phyloP scores from a whole-genome alignment of 306 rosid species.

The Rubus parviflorus region DNA sequence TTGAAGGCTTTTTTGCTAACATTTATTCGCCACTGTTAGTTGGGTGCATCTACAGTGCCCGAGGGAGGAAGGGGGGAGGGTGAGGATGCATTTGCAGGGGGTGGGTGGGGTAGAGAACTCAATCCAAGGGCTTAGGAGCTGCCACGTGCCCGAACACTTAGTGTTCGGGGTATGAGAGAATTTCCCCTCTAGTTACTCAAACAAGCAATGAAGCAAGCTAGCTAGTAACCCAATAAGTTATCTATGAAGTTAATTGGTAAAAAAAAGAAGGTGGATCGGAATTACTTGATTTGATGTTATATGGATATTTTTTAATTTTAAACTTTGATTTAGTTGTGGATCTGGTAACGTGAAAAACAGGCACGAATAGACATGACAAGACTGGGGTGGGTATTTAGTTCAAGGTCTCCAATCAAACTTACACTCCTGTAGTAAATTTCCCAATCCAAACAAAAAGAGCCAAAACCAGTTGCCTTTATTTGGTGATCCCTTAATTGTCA shows the following conservation, averaged over 20 bases:
- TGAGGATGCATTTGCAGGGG: no score
- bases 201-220: no score
- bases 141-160: no score
- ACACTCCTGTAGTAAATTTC: neutral
- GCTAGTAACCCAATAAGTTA: no score
- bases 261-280: neutral
- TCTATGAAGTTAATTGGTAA: neutral
- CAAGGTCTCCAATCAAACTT: neutral
- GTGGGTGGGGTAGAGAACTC: no score
- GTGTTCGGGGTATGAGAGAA: no score
- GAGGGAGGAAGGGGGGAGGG: no score
- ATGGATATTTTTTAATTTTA: neutral
- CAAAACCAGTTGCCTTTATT: neutral
- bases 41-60: no score
- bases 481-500: conserved; percentile 3
- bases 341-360: neutral
- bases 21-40: no score
- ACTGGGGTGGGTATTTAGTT: neutral
- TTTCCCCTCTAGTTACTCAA: no score
- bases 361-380: conserved; percentile 14
- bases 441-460: conserved; percentile 7
- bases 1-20: neutral
- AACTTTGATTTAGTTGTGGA: neutral
- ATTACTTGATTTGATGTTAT: conserved; percentile 1
- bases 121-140: no score